Evolutionary conservation across 768 basidiomycete genomes (phyloP), one percentile per base, ranked within the genome.

Genomic region (Tylopilus intermedius): DNA sequence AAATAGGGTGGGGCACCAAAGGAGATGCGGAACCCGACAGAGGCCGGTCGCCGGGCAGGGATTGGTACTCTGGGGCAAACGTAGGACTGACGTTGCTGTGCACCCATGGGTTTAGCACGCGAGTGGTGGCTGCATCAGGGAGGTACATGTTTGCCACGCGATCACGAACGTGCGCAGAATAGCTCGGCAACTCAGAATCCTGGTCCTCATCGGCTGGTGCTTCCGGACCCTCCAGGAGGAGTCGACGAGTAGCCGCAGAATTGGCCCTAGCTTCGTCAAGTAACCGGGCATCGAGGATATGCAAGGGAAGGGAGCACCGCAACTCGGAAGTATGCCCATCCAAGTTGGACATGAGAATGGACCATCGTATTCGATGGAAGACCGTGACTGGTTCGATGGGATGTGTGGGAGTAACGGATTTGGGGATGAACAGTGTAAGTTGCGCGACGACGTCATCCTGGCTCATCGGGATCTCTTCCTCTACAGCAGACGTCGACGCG

Each of bases 241-340:
- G 57, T 8, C 87, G 81, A 18, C 94, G 81, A 0, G 92, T 91
- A 5, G 76, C 75, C n/a, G 83, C 75, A 4, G 91, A 87, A 24
- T 83, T 78, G 2, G 78, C 74, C 33, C 84, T 77, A 1, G 91
- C 87, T 65, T 96, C 94, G 13, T 84, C 76, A 14, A 89, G 75
- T 1, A 95, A 72, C 11, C 80, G 75, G 53, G 79, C 66, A 58
- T 94, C 86, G 22, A 97, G 84, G 45, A 98, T 77, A 63, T 90
- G 82, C 32, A 98, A 70, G 0, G 95, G 95, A 5, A 97, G 77
- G 1, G 93, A 93, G 68, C 95, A 97, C 14, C 94, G 84, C n/a
- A 98, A 76, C 68, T 97, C 93, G 8, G 92, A 94, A 3, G 84
- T 86, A 65, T 97, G 95, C 0, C 94, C 94, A 64, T 97, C 95